Conservation (phyloP, 2,329 filamentous ascomycete genomes). For the Pestalotiopsis sp. region DNA sequence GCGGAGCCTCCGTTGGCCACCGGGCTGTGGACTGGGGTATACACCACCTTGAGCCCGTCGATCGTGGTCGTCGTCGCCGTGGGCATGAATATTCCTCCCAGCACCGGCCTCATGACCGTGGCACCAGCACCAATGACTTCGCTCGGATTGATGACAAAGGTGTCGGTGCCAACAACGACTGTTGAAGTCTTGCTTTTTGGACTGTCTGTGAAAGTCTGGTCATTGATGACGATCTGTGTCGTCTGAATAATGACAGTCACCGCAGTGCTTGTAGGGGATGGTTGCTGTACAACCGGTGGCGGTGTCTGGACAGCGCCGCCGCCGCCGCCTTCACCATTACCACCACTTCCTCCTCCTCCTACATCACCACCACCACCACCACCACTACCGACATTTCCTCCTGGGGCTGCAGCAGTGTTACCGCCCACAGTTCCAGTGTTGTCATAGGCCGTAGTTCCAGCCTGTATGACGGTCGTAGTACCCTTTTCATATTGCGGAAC, state of each 20-base stretch:
- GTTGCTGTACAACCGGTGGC: neutral
- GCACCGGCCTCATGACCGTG: slow-evolving; percentile 43
- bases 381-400: neutral
- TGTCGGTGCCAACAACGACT: slow-evolving; percentile 41
- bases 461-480: neutral
- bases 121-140: slow-evolving; percentile 45
- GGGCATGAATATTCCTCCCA: slow-evolving; percentile 31
- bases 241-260: slow-evolving; percentile 46
- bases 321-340: neutral
- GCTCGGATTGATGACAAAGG: slow-evolving; percentile 51
- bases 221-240: slow-evolving; percentile 48
- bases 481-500: slow-evolving; percentile 23
- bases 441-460: neutral
- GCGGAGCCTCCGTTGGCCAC: neutral
- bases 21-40: slow-evolving; percentile 32
- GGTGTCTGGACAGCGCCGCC: neutral
- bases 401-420: neutral
- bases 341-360: neutral
- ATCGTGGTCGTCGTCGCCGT: slow-evolving; percentile 39
- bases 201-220: slow-evolving; percentile 43
- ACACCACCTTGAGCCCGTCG: slow-evolving; percentile 40
- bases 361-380: neutral
- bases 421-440: neutral
- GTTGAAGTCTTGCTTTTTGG: slow-evolving; percentile 39
- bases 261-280: slow-evolving; percentile 20